A percentile compares a stretch with the other conserved stretches of the same genome.
These are phyloP conservation scores for Centaurea solstitialis DNA, from an alignment of 129 eudicot genomes.

Conservation along the genomic window DNA sequence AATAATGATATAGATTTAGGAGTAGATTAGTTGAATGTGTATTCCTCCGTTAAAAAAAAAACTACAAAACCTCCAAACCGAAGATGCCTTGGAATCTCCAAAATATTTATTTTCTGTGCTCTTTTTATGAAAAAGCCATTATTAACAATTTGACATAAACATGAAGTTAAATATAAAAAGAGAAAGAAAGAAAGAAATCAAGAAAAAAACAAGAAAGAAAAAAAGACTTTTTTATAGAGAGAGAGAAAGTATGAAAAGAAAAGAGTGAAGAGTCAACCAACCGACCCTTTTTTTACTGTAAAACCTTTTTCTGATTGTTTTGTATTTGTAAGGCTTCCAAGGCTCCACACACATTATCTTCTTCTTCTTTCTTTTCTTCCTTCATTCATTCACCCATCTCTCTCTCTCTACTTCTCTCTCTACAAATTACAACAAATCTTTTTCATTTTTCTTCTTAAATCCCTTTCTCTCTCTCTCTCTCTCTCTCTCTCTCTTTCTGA, in stretches of 20 bases:
- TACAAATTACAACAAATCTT: constrained; percentile 20
- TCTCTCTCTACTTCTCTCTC: neutral
- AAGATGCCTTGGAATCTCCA: too few species aligned
- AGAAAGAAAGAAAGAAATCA: neutral
- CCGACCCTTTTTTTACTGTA: constrained; percentile 39
- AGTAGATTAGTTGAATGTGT: too few species aligned
- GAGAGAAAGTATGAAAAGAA: constrained; percentile 27
- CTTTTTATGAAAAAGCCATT: too few species aligned
- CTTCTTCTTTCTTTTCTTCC: constrained; percentile 22
- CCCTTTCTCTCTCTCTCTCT: constrained; percentile 21
- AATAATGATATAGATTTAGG: too few species aligned
- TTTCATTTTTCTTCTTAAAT: constrained; percentile 20
- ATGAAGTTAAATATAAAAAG: neutral
- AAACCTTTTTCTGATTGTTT: constrained; percentile 48
- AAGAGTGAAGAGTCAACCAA: constrained; percentile 76
- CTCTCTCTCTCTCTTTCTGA: constrained; percentile 20
- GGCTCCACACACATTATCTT: constrained; percentile 78
- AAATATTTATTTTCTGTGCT: too few species aligned
- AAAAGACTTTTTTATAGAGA: constrained; percentile 16
- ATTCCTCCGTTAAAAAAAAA: too few species aligned
- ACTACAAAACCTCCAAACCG: too few species aligned
- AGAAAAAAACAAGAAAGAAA: constrained; percentile 5
- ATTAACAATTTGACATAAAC: neutral
- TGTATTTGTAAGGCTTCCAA: constrained; percentile 84
- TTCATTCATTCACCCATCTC: neutral